Base-by-base conservation (phyloP, 495 filamentous ascomycete genomes). In the Penicillium cosmopolitanum region DNA sequence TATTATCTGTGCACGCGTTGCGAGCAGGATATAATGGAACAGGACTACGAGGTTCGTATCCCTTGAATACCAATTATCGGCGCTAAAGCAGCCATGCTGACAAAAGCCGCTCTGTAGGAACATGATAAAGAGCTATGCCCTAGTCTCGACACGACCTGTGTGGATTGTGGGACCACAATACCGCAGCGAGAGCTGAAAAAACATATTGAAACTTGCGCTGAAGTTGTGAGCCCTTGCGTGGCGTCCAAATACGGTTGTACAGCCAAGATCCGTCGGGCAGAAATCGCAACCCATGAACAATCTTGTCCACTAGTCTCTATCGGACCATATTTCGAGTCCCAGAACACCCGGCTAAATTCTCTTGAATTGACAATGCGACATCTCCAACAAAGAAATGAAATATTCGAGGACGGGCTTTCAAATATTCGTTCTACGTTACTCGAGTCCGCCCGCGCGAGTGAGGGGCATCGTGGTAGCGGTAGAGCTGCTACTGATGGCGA, bases 201-300 rank as follows among this genome's bases (percentile, higher is more conserved):
- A 33, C 87, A 90, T 58, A 58, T 78, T 10, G 72, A 79, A 31
- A 64, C 63, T 16, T 90, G 87, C 57, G 74, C 79, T 1, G 79
- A 84, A 38, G 80, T 80, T 9, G 76, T 81, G 7, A 78, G 80
- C 15, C 62, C 73, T 28, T 90, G 87, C 61, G 51, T 72, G 6
- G 87, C 85, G 40, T 74, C 78, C 2, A 75, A 80, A 56, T 79
- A 83, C 38, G 86, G 87, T 18, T 90, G 87, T 60, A 73, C 74
- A 5, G 75, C 78, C 60, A 75, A 76, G 28, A 71, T 79, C 34
- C 80, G 79, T 44, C 81, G 84, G 6, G 66, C 61, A 2, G 79
- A 82, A 35, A 70, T 85, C n/a, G 64, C 69, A 11, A 64, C 56
- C n/a, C 87, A 90, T 58, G 76, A 77, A 31, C 68, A 77, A 47